phyloP scores from a whole-genome alignment of 306 rosid species.

The Morella rubra region DNA sequence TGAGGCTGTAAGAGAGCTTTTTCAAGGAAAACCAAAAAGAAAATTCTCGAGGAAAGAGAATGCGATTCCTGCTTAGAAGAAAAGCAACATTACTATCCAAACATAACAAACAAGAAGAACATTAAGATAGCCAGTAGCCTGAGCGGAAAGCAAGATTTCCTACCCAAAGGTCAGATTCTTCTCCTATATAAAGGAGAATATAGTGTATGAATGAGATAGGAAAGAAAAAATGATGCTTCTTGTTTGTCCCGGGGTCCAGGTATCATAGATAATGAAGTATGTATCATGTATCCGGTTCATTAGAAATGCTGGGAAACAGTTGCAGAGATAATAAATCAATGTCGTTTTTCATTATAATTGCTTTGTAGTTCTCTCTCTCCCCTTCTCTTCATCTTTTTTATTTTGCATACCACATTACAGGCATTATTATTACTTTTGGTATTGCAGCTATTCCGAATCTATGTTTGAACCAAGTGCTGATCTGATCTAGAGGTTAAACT shows the following conservation, averaged over 20 bases:
- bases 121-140: conserved; percentile 41
- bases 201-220: background rate
- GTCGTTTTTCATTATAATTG: conserved; percentile 8
- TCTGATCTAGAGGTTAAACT: background rate
- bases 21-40: conserved; percentile 16
- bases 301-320: conserved; percentile 40
- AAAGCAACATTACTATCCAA: conserved; percentile 48
- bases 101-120: conserved; percentile 39
- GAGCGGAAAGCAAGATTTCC: conserved; percentile 45
- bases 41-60: conserved; percentile 32
- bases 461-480: background rate
- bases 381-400: background rate
- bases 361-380: conserved; percentile 4
- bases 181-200: conserved; percentile 19
- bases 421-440: background rate
- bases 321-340: conserved; percentile 19
- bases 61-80: conserved; percentile 61
- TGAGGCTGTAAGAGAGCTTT: conserved; percentile 28
- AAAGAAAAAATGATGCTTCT: conserved; percentile 28
- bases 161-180: conserved; percentile 34
- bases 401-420: too few relatives aligned
- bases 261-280: conserved; percentile 20
- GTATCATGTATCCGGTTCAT: conserved; percentile 29
- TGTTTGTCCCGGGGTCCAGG: conserved; percentile 34
- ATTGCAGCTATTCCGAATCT: background rate